Conservation (phyloP, 179 eudicot genomes). For the Nepenthes alata region DNA sequence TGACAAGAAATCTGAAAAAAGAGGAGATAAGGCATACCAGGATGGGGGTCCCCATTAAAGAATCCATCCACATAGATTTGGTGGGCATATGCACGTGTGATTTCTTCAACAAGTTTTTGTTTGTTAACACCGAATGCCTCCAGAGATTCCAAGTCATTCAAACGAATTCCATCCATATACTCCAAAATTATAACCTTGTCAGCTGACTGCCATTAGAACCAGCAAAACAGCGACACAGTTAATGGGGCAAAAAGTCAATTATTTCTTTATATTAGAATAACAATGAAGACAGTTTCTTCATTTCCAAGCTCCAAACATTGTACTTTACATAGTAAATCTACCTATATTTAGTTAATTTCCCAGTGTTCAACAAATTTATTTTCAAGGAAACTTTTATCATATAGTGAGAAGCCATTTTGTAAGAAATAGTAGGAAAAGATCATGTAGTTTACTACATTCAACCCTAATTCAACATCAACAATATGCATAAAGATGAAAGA, state of each 20-base stretch:
- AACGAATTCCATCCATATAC: constrained; percentile 91
- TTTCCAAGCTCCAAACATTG: background rate
- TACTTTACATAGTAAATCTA: too few relatives aligned
- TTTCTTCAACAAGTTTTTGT: constrained; percentile 91
- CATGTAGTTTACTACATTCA: too few relatives aligned
- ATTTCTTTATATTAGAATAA: background rate
- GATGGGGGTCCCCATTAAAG: constrained; percentile 98
- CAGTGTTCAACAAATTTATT: too few relatives aligned
- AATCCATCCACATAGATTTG: constrained; percentile 97
- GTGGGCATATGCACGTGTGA: constrained; percentile 94
- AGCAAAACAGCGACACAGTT: constrained; percentile 2
- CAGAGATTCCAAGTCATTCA: constrained; percentile 70
- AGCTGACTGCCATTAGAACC: constrained; percentile 51
- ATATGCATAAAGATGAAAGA: too few relatives aligned
- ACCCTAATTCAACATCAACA: too few relatives aligned
- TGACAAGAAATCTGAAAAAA: background rate
- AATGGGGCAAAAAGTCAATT: background rate
- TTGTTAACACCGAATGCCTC: constrained; percentile 73
- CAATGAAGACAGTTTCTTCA: too few relatives aligned
- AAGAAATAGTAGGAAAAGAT: too few relatives aligned
- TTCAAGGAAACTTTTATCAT: too few relatives aligned
- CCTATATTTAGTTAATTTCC: too few relatives aligned
- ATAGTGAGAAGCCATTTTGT: too few relatives aligned
- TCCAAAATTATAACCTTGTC: constrained; percentile 83
- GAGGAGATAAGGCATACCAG: constrained; percentile 40